These are phyloP conservation scores for Termitomyces sp. DNA, from an alignment of 768 basidiomycete genomes.

Conservation along the genomic window DNA sequence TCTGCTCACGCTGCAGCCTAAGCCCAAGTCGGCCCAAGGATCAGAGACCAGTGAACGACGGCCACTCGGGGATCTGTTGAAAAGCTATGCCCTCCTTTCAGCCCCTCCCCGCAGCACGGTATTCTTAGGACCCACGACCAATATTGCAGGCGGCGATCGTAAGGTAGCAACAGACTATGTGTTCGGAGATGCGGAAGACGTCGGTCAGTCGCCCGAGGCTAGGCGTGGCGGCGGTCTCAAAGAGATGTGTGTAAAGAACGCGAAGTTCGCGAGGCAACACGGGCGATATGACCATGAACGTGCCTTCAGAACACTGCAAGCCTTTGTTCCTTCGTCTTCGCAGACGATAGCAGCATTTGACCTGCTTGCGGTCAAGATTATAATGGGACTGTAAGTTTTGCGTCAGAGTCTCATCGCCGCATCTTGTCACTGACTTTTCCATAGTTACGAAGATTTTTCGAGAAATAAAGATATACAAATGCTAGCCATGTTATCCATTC, in stretches of 20 bases:
- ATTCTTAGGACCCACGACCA: conserved; percentile 49
- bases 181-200: conserved; percentile 1
- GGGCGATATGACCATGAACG: conserved; percentile 71
- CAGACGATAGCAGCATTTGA: conserved; percentile 21
- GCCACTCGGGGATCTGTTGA: conserved; percentile 34
- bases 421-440: not conserved
- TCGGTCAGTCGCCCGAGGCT: not conserved
- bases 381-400: conserved; percentile 45
- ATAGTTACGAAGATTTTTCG: conserved; percentile 37
- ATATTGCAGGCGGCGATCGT: conserved; percentile 48
- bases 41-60: conserved; percentile 31
- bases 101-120: conserved; percentile 52
- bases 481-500: conserved; percentile 70
- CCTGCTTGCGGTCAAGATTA: conserved; percentile 31
- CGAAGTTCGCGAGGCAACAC: conserved; percentile 49
- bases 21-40: conserved; percentile 35
- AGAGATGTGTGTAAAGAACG: conserved; percentile 58
- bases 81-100: conserved; percentile 39
- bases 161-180: conserved; percentile 63
- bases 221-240: conserved; percentile 27
- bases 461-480: conserved; percentile 70
- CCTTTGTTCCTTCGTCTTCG: conserved; percentile 36
- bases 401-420: conserved; percentile 3
- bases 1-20: conserved; percentile 54
- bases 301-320: conserved; percentile 52